phyloP scores from a whole-genome alignment of 2,329 filamentous ascomycete genomes.

The Trichoderma afroharzianum region DNA sequence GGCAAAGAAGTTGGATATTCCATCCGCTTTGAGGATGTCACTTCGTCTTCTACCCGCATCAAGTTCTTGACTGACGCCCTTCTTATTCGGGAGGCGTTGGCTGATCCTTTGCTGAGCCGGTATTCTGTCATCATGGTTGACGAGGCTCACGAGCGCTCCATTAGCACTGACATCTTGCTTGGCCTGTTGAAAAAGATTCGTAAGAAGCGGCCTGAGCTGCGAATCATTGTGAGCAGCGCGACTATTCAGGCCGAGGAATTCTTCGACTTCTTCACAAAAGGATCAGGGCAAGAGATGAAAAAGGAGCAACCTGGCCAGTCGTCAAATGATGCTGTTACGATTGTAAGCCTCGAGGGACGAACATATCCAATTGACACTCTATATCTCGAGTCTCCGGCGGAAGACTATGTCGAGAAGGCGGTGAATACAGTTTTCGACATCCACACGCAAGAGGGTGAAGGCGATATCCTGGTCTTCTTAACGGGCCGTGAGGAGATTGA shows the following conservation, averaged over 20 bases:
- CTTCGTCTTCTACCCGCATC: constrained; percentile 78
- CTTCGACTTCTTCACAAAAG: constrained; percentile 65
- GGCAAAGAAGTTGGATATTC: constrained; percentile 93
- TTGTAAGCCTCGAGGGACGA: constrained; percentile 82
- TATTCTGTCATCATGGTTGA: constrained; percentile 98
- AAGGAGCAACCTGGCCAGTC: constrained; percentile 27
- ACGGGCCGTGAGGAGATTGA: constrained; percentile 95
- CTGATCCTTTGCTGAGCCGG: constrained; percentile 83
- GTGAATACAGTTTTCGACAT: constrained; percentile 85
- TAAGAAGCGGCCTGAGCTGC: constrained; percentile 72
- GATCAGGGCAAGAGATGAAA: constrained; percentile 35
- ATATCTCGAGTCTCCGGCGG: constrained; percentile 71
- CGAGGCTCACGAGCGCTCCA: constrained; percentile 89
- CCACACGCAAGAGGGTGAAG: constrained; percentile 72
- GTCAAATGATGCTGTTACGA: constrained; percentile 38
- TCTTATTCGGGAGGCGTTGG: constrained; percentile 83
- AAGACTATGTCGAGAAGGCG: constrained; percentile 82
- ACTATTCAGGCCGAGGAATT: constrained; percentile 89
- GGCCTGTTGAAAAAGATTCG: constrained; percentile 89
- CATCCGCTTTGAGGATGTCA: constrained; percentile 88
- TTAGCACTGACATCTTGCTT: constrained; percentile 87
- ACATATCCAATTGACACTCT: constrained; percentile 86
- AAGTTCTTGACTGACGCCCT: constrained; percentile 96
- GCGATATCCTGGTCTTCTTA: constrained; percentile 87
- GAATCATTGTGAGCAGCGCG: constrained; percentile 88